Conservation (phyloP, 306 rosid species). For the Parietaria judaica region DNA sequence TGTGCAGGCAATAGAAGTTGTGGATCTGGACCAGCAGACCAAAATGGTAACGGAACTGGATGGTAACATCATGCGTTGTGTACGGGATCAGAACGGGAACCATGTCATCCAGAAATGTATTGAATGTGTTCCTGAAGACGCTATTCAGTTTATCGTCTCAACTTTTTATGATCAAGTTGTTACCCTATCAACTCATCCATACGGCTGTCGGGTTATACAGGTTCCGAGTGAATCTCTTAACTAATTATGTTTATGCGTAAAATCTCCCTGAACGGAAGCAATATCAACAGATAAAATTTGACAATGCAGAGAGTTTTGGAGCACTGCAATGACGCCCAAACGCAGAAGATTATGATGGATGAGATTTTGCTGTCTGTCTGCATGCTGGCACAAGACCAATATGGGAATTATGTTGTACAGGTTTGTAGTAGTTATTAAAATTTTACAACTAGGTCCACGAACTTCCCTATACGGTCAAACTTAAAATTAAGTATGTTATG, state of each 20-base stretch:
- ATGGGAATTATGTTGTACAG: slow-evolving; percentile 96
- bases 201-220: slow-evolving; percentile 96
- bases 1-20: slow-evolving; percentile 87
- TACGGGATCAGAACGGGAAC: slow-evolving; percentile 97
- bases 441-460: background rate
- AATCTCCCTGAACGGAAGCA: background rate
- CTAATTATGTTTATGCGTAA: background rate
- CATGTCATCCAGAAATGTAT: slow-evolving; percentile 97
- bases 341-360: slow-evolving; percentile 80
- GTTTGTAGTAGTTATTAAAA: slow-evolving; percentile 28
- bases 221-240: slow-evolving; percentile 23
- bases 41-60: slow-evolving; percentile 84
- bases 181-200: slow-evolving; percentile 90
- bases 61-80: slow-evolving; percentile 91
- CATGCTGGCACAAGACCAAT: slow-evolving; percentile 92
- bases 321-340: slow-evolving; percentile 62
- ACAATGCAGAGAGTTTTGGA: slow-evolving; percentile 77
- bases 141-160: slow-evolving; percentile 68
- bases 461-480: background rate
- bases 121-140: slow-evolving; percentile 89
- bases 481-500: too few relatives aligned
- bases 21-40: slow-evolving; percentile 77
- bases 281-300: background rate
- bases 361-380: slow-evolving; percentile 79
- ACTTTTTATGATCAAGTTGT: slow-evolving; percentile 89